phyloP scores from a whole-genome alignment of 2,329 filamentous ascomycete genomes.

The Trichoderma atrobrunneum region DNA sequence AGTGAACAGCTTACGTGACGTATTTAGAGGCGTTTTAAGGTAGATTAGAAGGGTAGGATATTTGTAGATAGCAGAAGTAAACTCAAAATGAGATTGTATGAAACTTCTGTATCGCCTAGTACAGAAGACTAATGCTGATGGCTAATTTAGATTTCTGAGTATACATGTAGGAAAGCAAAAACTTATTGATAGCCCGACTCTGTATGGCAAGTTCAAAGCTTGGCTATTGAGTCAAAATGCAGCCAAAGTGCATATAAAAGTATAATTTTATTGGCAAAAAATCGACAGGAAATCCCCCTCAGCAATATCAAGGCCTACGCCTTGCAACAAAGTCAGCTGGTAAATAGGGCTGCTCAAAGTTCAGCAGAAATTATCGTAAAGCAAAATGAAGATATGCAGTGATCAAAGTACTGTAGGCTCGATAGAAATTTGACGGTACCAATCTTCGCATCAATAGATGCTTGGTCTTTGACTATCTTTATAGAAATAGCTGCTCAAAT shows the following conservation, averaged over 20 bases:
- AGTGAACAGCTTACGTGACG: no score
- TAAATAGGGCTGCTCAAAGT: neutral
- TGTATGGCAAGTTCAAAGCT: neutral
- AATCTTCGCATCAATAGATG: accelerated
- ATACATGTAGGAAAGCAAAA: neutral
- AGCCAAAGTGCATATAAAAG: neutral
- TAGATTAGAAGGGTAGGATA: no score
- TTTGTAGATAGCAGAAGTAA: no score
- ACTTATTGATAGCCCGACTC: neutral
- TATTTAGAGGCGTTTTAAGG: no score
- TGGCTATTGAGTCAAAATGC: neutral
- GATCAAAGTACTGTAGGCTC: neutral
- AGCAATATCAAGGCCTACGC: no score
- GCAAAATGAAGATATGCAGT: neutral
- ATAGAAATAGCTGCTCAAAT: no score
- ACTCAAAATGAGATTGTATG: neutral
- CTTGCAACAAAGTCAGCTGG: neutral
- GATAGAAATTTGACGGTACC: neutral
- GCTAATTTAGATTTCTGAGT: neutral
- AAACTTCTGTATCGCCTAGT: neutral
- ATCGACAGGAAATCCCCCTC: neutral
- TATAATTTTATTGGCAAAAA: neutral
- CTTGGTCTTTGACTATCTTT: no score
- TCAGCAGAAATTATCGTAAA: neutral
- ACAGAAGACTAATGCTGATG: neutral